Percentiles rank a stretch among this genome's conserved stretches.
These are phyloP conservation scores for Phyllosticta citrichinensis DNA, from an alignment of 2,329 filamentous ascomycete species.

Conservation along the genomic window DNA sequence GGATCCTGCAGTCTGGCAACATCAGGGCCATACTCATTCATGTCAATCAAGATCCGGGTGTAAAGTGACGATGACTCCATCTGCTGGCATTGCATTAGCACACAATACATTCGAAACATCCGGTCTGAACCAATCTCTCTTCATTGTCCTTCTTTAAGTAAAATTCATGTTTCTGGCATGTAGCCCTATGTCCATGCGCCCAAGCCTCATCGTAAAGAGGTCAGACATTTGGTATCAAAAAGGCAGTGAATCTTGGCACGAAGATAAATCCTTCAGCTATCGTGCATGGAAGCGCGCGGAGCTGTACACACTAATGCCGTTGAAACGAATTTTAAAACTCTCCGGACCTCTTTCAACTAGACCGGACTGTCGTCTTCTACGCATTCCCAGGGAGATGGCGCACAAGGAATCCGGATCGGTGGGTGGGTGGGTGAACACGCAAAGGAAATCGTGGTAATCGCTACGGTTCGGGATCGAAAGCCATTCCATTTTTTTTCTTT, in stretches of 20 bases:
- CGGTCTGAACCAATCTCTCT: too few relatives aligned
- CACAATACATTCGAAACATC: too few relatives aligned
- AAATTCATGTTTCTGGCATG: slow-evolving; percentile 27
- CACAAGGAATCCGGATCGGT: not conserved
- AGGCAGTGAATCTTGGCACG: slow-evolving; percentile 52
- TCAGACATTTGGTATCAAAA: slow-evolving; percentile 58
- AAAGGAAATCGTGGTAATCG: not conserved
- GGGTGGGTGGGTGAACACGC: not conserved
- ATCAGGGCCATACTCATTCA: too few relatives aligned
- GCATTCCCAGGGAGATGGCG: not conserved
- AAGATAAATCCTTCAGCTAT: slow-evolving; percentile 56
- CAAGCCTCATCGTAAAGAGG: slow-evolving; percentile 41
- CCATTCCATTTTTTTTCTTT: slow-evolving; percentile 7
- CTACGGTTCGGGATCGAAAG: slow-evolving; percentile 7
- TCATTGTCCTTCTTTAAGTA: not conserved
- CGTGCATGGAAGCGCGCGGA: slow-evolving; percentile 48
- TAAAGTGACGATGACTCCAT: too few relatives aligned
- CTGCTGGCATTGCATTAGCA: too few relatives aligned
- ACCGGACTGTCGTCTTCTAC: not conserved
- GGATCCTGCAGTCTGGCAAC: too few relatives aligned
- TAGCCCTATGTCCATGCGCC: slow-evolving; percentile 57
- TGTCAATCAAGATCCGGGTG: too few relatives aligned
- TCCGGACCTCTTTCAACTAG: not conserved
- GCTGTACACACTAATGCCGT: slow-evolving; percentile 67
- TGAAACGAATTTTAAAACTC: not conserved